Evolutionary conservation across 2,329 filamentous ascomycete species (phyloP).

Genomic region (Exophiala alcalophila): DNA sequence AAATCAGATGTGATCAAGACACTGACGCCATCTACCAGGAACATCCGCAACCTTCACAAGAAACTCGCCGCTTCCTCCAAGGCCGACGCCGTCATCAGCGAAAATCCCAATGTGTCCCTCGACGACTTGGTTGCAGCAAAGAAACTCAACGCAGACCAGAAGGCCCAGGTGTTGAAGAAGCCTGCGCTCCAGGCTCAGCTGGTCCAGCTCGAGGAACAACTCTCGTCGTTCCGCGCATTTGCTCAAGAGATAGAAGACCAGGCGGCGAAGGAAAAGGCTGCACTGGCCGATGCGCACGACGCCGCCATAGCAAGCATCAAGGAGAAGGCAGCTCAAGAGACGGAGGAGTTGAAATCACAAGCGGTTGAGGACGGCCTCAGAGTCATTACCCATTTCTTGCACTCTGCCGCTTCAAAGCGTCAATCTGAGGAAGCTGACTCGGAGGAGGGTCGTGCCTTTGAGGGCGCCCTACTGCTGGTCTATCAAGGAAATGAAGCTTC

Average conservation of each 20-base stretch:
- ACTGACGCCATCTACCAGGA: constrained; percentile 52
- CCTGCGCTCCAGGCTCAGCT: constrained; percentile 57
- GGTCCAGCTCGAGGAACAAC: constrained; percentile 59
- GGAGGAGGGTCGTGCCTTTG: constrained; percentile 60
- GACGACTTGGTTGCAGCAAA: constrained; percentile 61
- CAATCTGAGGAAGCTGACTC: constrained; percentile 57
- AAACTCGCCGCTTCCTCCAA: constrained; percentile 71
- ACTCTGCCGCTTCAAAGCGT: constrained; percentile 60
- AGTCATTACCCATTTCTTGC: constrained; percentile 60
- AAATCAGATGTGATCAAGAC: too few species aligned
- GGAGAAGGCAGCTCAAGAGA: constrained; percentile 50
- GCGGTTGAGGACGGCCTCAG: constrained; percentile 55
- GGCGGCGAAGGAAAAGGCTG: constrained; percentile 54
- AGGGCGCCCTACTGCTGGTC: constrained; percentile 61
- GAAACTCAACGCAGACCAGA: constrained; percentile 65
- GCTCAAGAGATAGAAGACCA: constrained; percentile 58
- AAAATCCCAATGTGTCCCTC: constrained; percentile 58
- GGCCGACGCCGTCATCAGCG: constrained; percentile 58
- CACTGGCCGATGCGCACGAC: constrained; percentile 54
- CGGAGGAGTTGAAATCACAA: constrained; percentile 46
- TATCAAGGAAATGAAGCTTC: constrained; percentile 61
- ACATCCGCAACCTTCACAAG: constrained; percentile 87
- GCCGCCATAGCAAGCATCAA: constrained; percentile 54
- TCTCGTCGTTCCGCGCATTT: constrained; percentile 59
- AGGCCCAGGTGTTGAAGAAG: constrained; percentile 62